These are phyloP conservation scores for Nannochloropsis limnetica DNA, from an alignment of 352 stramenopile genomes.

Conservation along the genomic window DNA sequence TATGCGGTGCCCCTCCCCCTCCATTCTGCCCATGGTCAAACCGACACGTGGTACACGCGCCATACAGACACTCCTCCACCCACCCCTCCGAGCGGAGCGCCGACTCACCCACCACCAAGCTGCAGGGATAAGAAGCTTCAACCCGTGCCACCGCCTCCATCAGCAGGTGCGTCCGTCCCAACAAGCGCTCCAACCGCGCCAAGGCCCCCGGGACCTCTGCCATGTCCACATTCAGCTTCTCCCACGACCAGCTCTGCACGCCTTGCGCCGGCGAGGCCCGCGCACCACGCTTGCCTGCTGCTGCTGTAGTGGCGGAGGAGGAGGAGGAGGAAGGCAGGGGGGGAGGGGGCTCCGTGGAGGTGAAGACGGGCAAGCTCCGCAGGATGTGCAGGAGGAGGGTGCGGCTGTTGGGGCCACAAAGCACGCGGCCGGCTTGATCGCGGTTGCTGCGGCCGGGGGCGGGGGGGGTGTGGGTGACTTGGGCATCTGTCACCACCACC, in stretches of 20 bases:
- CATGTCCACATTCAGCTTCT: not conserved
- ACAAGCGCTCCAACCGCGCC: constrained; percentile 5
- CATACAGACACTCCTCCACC: constrained; percentile 22
- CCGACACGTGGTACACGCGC: not conserved
- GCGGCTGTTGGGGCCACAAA: constrained; percentile 17
- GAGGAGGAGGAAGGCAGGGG: not conserved
- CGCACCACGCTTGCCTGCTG: not conserved
- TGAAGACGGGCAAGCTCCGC: not conserved
- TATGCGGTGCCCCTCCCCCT: not conserved
- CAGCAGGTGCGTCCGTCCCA: not conserved
- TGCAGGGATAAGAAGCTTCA: not conserved
- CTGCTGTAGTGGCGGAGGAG: not conserved
- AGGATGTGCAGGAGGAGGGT: not conserved
- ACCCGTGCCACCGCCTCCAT: constrained; percentile 13
- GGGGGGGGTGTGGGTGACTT: not conserved
- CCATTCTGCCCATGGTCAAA: not conserved
- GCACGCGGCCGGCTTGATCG: not conserved
- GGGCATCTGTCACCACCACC: not conserved
- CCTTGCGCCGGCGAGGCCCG: not conserved
- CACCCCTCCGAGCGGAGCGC: not conserved
- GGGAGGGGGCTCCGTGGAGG: not conserved
- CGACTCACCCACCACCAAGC: not conserved
- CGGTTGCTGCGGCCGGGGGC: not conserved
- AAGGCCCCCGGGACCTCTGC: not conserved
- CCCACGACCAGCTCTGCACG: not conserved